Evolutionary conservation across 2,329 filamentous ascomycete species (phyloP), one percentile per base, ranked within the genome.

Genomic region (Phialophora macrospora): DNA sequence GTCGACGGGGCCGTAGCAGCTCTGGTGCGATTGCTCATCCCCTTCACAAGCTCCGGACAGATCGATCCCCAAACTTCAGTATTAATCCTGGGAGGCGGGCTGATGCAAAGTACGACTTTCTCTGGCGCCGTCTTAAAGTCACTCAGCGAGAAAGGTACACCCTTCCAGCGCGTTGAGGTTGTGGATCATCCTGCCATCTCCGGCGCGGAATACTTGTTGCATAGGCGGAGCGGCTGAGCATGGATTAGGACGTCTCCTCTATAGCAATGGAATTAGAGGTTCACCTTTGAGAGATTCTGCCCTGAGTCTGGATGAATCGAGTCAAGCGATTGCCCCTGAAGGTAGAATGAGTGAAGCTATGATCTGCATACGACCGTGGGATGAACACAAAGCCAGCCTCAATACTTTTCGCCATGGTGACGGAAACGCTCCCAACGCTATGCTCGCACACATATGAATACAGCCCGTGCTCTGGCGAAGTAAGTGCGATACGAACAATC

Each of bases 51-150:
- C 6, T 52, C 55, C 20, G 32, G 32, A 28, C 46, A 34, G 28
- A 52, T 44, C 32, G 62, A 64, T 22, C 5, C 20, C 4, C 17
- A 28, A 30, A 32, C n/a, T 28, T 64, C 62, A 11, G 52, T 26
- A 26, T 51, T 64, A 4, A 24, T 59, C 24, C 22, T 64, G 11
- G 62, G 52, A 38, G 62, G 62, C 24, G 62, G 62, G 4, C 46
- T 64, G 55, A 64, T 64, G 62, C 62, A 60, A 46, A 59, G 46
- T 20, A 8, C 22, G 6, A 17, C 44, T 22, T 64, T 64, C 26
- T 20, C 11, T 5, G 20, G 44, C 11, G 55, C 48, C 20, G 30
- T 64, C 12, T 12, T 54, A 2, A 44, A 30, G 12, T 55, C 17
- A n/a, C 34, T 60, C 9, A 7, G 11, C 17, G 34, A 52, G 9